Evolutionary conservation across 139 green algal genomes (phyloP), one percentile per base, ranked within the genome.

Genomic region (Chlorella sp.): DNA sequence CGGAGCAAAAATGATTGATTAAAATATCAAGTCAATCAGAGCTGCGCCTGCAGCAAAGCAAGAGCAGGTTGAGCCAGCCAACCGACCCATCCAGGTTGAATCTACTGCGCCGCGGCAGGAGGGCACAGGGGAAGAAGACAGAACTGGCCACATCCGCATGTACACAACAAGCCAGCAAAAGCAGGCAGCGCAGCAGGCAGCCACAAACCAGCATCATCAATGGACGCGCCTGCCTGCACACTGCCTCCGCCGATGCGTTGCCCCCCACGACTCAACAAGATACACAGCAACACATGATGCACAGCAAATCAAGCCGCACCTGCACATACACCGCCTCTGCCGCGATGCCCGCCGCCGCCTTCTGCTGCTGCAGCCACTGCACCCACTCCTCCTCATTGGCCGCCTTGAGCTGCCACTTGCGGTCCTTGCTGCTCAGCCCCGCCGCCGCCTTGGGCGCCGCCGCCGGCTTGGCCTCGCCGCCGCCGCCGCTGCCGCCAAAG

Each of bases 321-420:
- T 95, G 92, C 9, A 95, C 82, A 65, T 92, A 96, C 20, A 90
- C 83, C 38, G 92, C 76, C 8, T 80, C 80, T 3, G 81, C 76
- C 38, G 73, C 48, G 32, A 76, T 54, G 56, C 76, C 88, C 87
- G 74, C 73, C 32, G 79, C 85, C 85, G 94, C 90, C 36, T 77
- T 62, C 85, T 98, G 95, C 54, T 91, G 80, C 41, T 92, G 78
- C 22, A 98, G n/a, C 96, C 96, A 99, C 19, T 83, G 81, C 89
- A 60, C 16, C 91, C 93, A 96, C 91, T 96, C 93, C 20, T 60
- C 69, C 38, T 81, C 40, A 38, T 87, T 79, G 34, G 84, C 80
- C 8, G 93, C 80, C 78, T 92, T 78, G 36, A 98, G 85, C 80
- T 92, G 41, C 93, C 95, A 96, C 74, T 68, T 74, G 32, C 74